These are phyloP conservation scores for Anastatica hierochuntica DNA, from an alignment of 345 rosid species.

Conservation along the genomic window DNA sequence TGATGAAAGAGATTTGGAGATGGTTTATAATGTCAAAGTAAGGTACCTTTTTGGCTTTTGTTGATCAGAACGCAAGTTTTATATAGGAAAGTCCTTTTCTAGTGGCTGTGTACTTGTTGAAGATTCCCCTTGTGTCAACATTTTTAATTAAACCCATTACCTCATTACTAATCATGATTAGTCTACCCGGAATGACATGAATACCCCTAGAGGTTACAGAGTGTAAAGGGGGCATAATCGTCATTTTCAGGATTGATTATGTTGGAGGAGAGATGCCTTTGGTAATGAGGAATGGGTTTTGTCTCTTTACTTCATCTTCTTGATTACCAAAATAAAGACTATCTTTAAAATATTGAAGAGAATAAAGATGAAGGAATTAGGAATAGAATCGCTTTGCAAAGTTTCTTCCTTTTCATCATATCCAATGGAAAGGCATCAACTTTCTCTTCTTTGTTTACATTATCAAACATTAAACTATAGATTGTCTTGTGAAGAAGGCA, in stretches of 20 bases:
- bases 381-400: conserved; percentile 17
- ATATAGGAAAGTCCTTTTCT: conserved; percentile 22
- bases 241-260: not conserved
- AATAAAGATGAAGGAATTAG: not conserved
- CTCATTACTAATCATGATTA: conserved; percentile 18
- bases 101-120: conserved; percentile 19
- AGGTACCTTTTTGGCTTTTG: conserved; percentile 9
- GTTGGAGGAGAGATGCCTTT: conserved; percentile 9
- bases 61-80: no score
- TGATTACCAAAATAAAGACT: conserved; percentile 22
- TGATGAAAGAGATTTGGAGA: conserved; percentile 1
- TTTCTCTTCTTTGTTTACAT: conserved; percentile 8
- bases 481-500: no score
- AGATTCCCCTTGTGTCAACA: conserved; percentile 20
- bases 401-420: conserved; percentile 17
- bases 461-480: no score
- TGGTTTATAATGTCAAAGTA: conserved; percentile 4
- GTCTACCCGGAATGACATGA: conserved; percentile 1
- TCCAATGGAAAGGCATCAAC: conserved; percentile 23
- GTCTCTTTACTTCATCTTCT: conserved; percentile 12
- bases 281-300: conserved; percentile 11
- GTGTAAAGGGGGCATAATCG: conserved; percentile 10
- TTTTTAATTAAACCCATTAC: conserved; percentile 8
- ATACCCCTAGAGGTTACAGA: not conserved
- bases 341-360: not conserved